Conservation (phyloP, 495 filamentous ascomycete genomes). For the Aspergillus panamensis region DNA sequence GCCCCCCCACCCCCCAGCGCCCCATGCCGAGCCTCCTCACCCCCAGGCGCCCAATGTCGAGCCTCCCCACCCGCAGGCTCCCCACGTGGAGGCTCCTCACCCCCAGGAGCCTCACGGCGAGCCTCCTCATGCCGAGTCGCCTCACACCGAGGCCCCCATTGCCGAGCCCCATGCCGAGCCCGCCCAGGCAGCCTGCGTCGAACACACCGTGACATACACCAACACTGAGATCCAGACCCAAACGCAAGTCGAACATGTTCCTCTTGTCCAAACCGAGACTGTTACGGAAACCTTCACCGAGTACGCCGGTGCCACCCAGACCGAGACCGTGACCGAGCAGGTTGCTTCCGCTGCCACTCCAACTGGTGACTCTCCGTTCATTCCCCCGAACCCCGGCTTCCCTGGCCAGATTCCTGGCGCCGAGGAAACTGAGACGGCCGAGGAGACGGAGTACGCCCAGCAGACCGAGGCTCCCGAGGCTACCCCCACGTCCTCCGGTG, state of each 20-base stretch:
- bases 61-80: too few relatives aligned
- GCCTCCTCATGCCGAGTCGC: not conserved
- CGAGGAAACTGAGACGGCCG: not conserved
- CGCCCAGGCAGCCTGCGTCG: conserved; percentile 5
- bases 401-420: too few relatives aligned
- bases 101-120: too few relatives aligned
- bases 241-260: too few relatives aligned
- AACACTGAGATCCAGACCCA: too few relatives aligned
- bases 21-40: not conserved
- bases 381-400: too few relatives aligned
- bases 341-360: not conserved
- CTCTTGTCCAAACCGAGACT: not conserved
- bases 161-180: too few relatives aligned
- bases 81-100: not conserved
- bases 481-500: not conserved
- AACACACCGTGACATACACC: conserved; percentile 33
- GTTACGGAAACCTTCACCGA: not conserved
- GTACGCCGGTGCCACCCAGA: not conserved
- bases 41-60: not conserved
- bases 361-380: too few relatives aligned
- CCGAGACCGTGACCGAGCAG: not conserved
- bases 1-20: not conserved
- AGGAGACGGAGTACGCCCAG: too few relatives aligned
- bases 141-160: too few relatives aligned
- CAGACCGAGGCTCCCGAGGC: not conserved